Conservation (phyloP, 192 early-diverging fungal genomes). For the Phycomyces blakesleeanus region DNA sequence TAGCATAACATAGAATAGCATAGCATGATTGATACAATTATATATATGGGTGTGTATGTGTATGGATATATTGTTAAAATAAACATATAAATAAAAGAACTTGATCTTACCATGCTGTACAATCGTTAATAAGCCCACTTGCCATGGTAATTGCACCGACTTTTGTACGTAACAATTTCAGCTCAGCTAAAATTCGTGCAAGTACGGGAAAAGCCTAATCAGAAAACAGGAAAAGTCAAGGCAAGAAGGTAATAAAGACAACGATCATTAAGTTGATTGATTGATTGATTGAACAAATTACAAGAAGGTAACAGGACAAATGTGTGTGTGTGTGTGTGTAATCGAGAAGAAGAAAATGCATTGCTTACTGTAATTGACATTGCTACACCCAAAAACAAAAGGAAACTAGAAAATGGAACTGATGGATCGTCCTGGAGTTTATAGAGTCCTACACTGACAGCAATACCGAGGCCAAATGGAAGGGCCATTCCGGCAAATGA, state of each 20-base stretch:
- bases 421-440: slow-evolving; percentile 41
- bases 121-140: slow-evolving; percentile 84
- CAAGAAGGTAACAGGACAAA: too few species aligned
- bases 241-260: background rate
- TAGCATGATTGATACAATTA: too few species aligned
- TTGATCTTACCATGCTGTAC: slow-evolving; percentile 72
- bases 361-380: slow-evolving; percentile 81
- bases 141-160: slow-evolving; percentile 85
- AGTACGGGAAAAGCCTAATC: slow-evolving; percentile 85
- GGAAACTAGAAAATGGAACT: slow-evolving; percentile 62
- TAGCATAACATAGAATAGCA: too few species aligned
- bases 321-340: too few species aligned
- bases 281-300: too few species aligned
- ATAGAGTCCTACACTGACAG: slow-evolving; percentile 71
- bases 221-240: too few species aligned
- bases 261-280: too few species aligned
- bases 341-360: too few species aligned
- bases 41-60: too few species aligned
- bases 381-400: slow-evolving; percentile 86
- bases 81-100: too few species aligned
- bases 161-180: slow-evolving; percentile 72
- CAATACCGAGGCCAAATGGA: slow-evolving; percentile 77
- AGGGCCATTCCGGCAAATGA: slow-evolving; percentile 76
- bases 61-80: too few species aligned
- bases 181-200: slow-evolving; percentile 88